A percentile compares a stretch with the other conserved stretches of the same genome.
These are phyloP conservation scores for Triglochin maritima DNA, from an alignment of 106 monocot genomes.

Conservation along the genomic window DNA sequence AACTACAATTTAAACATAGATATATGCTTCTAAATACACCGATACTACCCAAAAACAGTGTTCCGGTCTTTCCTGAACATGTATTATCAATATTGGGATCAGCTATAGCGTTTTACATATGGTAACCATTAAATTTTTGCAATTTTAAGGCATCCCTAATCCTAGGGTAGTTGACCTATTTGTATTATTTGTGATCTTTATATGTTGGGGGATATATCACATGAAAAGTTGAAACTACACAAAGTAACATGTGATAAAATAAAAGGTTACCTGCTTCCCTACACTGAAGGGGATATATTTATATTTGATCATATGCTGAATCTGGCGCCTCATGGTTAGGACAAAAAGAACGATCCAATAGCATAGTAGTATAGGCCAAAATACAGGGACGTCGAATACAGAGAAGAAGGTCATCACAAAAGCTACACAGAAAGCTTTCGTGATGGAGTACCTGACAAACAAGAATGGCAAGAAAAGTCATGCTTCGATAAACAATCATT, in stretches of 20 bases:
- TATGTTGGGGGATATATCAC: too few relatives aligned
- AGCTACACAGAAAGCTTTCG: slow-evolving; percentile 58
- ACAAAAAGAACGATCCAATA: slow-evolving; percentile 72
- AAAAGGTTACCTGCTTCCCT: slow-evolving; percentile 50
- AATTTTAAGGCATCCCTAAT: background rate
- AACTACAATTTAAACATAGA: too few relatives aligned
- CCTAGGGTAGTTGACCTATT: too few relatives aligned
- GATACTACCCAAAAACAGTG: too few relatives aligned
- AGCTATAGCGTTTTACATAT: too few relatives aligned
- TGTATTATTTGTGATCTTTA: too few relatives aligned
- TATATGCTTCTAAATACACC: too few relatives aligned
- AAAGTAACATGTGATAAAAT: background rate
- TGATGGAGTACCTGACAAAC: slow-evolving; percentile 52
- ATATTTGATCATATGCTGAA: slow-evolving; percentile 68
- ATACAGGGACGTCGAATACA: slow-evolving; percentile 72
- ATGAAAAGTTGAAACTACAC: background rate
- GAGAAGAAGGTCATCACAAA: slow-evolving; percentile 79
- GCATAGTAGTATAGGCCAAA: slow-evolving; percentile 72
- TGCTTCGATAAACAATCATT: background rate
- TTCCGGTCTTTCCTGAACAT: too few relatives aligned
- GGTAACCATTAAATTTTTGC: background rate
- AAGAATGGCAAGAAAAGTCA: background rate
- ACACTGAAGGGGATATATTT: slow-evolving; percentile 48
- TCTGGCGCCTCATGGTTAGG: slow-evolving; percentile 71
- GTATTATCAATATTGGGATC: too few relatives aligned